Evolutionary conservation across 345 rosid species (phyloP).

Genomic region (Salix exigua): DNA sequence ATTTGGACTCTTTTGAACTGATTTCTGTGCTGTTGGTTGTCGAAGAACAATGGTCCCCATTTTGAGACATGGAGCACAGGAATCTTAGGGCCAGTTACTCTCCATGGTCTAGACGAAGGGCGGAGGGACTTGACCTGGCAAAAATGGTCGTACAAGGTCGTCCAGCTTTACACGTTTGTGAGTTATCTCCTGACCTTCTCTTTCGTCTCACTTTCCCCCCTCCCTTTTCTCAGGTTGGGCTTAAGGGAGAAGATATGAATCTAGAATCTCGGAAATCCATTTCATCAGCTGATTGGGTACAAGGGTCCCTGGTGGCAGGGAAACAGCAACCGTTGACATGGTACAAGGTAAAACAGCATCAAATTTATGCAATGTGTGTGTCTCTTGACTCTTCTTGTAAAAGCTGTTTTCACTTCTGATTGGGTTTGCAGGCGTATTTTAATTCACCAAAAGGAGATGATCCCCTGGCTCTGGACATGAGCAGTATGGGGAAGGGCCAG

Average conservation of each 20-base stretch:
- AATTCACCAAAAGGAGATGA: conserved; percentile 26
- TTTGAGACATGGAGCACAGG: conserved; percentile 27
- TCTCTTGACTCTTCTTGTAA: background rate
- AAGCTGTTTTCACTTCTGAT: background rate
- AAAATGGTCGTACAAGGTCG: conserved; percentile 27
- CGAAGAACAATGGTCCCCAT: conserved; percentile 22
- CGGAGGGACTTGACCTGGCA: conserved; percentile 21
- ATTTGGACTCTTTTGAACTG: background rate
- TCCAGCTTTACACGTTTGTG: too few relatives aligned
- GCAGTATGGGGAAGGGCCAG: conserved; percentile 27
- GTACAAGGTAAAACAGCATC: conserved; percentile 15
- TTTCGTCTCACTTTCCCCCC: background rate
- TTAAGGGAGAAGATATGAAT: conserved; percentile 21
- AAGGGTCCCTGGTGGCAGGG: background rate
- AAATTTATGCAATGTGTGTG: too few relatives aligned
- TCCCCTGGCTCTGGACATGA: conserved; percentile 23
- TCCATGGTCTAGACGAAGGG: conserved; percentile 23
- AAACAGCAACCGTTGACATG: conserved; percentile 18
- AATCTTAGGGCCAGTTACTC: conserved; percentile 23
- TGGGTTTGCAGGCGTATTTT: conserved; percentile 14
- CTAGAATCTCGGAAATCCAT: conserved; percentile 7
- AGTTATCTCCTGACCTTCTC: too few relatives aligned
- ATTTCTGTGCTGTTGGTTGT: background rate
- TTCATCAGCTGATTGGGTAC: conserved; percentile 6
- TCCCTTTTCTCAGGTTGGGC: conserved; percentile 12